phyloP scores from a whole-genome alignment of 139 green algal species.

The Chlorella sorokiniana region DNA sequence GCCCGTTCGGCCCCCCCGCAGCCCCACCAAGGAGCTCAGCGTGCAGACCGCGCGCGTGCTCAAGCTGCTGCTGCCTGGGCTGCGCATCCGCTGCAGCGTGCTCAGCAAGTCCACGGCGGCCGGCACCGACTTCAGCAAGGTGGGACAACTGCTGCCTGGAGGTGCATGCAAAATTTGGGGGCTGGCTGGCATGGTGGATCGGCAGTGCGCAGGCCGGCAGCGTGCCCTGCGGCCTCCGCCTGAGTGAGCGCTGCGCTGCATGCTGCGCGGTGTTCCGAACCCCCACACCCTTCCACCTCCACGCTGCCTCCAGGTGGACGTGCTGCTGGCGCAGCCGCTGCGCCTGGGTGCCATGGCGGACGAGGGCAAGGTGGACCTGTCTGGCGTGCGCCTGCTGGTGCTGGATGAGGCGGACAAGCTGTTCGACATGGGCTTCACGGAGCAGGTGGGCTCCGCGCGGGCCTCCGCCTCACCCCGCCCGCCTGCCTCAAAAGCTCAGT shows the following conservation, averaged over 20 bases:
- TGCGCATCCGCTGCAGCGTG: slow-evolving; percentile 65
- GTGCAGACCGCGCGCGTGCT: slow-evolving; percentile 78
- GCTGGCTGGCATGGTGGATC: too few species aligned
- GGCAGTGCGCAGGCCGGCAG: too few species aligned
- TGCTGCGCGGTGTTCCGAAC: not conserved
- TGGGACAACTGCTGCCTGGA: slow-evolving; percentile 6
- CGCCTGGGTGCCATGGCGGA: slow-evolving; percentile 67
- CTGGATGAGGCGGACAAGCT: slow-evolving; percentile 98
- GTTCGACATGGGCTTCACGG: slow-evolving; percentile 90
- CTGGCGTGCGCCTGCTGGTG: slow-evolving; percentile 64
- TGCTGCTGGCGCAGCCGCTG: slow-evolving; percentile 91
- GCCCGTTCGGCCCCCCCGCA: slow-evolving; percentile 70
- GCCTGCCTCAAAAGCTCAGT: not conserved
- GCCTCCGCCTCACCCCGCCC: not conserved
- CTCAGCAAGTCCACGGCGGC: slow-evolving; percentile 78
- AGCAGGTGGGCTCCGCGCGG: slow-evolving; percentile 75
- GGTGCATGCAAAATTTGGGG: too few species aligned
- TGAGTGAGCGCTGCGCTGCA: too few species aligned
- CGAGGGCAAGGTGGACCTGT: slow-evolving; percentile 44
- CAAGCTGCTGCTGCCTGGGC: slow-evolving; percentile 73
- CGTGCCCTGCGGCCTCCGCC: too few species aligned
- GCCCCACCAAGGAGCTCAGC: slow-evolving; percentile 90
- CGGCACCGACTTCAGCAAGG: slow-evolving; percentile 72
- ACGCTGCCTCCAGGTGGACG: slow-evolving; percentile 60
- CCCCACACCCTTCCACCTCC: not conserved